A percentile compares a stretch with the other conserved stretches of the same genome.
phyloP scores from a whole-genome alignment of 139 green algal genomes.

The Pycnococcus provasolii region DNA sequence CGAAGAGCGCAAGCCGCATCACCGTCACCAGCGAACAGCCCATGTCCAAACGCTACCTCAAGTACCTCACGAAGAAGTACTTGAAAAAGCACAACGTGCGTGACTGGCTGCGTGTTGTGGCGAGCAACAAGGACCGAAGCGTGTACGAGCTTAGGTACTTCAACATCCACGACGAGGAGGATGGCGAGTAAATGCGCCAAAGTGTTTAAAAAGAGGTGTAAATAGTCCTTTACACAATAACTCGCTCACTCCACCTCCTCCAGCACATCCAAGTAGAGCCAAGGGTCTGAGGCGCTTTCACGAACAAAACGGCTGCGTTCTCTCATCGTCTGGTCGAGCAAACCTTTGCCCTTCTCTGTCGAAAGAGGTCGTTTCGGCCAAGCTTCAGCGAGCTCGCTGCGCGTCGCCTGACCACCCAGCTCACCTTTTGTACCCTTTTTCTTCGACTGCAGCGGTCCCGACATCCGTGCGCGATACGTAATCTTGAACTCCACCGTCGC shows the following conservation, averaged over 20 bases:
- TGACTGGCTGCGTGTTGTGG: constrained; percentile 97
- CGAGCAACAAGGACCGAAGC: constrained; percentile 93
- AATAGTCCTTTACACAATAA: not conserved
- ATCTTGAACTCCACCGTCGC: too few species aligned
- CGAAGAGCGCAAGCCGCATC: constrained; percentile 14
- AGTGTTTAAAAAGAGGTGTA: not conserved
- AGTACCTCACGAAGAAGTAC: constrained; percentile 99
- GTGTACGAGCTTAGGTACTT: constrained; percentile 99
- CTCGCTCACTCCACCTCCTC: not conserved
- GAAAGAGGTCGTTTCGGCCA: too few species aligned
- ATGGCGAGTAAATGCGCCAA: constrained; percentile 60
- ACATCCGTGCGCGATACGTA: too few species aligned
- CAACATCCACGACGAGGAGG: constrained; percentile 92
- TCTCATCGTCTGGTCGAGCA: too few species aligned
- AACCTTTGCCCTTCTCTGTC: too few species aligned
- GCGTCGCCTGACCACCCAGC: too few species aligned
- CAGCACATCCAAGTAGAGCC: too few species aligned
- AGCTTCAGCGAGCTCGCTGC: too few species aligned
- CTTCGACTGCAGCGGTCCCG: too few species aligned
- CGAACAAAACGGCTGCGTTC: too few species aligned
- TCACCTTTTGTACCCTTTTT: too few species aligned
- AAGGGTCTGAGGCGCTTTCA: too few species aligned
- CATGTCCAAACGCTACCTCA: constrained; percentile 66
- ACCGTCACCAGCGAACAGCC: constrained; percentile 22
- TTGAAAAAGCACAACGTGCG: constrained; percentile 99